Conservation (phyloP, 2,329 filamentous ascomycete genomes). For the Calonectria crousiana region DNA sequence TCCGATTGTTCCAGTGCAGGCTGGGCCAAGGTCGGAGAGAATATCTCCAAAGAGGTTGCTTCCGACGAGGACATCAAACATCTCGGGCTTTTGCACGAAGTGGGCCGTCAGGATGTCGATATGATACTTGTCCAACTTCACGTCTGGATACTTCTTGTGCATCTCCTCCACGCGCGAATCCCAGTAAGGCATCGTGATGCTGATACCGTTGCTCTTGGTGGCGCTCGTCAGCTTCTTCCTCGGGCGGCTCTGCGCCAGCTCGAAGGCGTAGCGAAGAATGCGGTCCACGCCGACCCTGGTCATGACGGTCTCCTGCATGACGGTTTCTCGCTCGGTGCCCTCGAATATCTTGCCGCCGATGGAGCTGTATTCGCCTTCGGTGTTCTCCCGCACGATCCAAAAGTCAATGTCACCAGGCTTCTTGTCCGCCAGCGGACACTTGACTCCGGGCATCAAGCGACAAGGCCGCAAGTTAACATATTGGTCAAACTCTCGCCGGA, state of each 20-base stretch:
- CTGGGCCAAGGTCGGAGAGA: constrained; percentile 77
- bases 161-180: constrained; percentile 70
- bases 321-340: constrained; percentile 69
- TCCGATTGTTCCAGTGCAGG: constrained; percentile 77
- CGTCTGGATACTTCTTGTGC: constrained; percentile 67
- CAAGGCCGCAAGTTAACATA: constrained; percentile 78
- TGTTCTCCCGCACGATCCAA: constrained; percentile 76
- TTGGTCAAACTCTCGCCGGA: constrained; percentile 75
- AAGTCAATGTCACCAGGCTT: constrained; percentile 73
- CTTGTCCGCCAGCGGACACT: constrained; percentile 66
- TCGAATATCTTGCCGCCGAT: constrained; percentile 73
- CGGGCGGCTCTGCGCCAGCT: constrained; percentile 68
- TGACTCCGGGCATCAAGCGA: constrained; percentile 70
- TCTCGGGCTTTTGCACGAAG: constrained; percentile 71
- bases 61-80: constrained; percentile 73
- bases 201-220: constrained; percentile 75
- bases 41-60: constrained; percentile 76
- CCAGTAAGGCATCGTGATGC: constrained; percentile 78
- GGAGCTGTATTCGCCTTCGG: constrained; percentile 75
- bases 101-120: constrained; percentile 76
- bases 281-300: constrained; percentile 71
- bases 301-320: constrained; percentile 74
- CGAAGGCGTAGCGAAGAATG: constrained; percentile 73
- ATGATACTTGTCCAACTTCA: constrained; percentile 73
- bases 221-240: constrained; percentile 73